Evolutionary conservation across 2,329 filamentous ascomycete species (phyloP), one percentile per base, ranked within the genome.

Genomic region (Tricladium varicosporioides): DNA sequence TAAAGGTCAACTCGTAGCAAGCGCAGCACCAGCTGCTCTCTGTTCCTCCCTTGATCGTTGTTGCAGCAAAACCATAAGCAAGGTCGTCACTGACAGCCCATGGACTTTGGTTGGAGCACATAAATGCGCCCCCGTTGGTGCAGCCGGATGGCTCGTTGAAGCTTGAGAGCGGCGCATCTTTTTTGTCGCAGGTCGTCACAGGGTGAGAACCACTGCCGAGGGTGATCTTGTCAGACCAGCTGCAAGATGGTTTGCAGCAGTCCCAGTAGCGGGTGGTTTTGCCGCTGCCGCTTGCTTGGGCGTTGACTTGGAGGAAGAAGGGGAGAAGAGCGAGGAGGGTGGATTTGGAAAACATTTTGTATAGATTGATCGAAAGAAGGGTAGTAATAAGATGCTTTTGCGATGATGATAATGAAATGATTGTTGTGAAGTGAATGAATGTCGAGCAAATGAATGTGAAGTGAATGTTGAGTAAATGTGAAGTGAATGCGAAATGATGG

Each of bases 171-270:
- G 79, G 80, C 57, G 78, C 76, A 73, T 86, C 80, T 62, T 78
- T 73, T 61, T 73, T 76, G 66, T 67, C 63, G 44, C 67, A 69
- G 9, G 63, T 62, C n/a, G 53, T 47, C 0, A 69, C 67, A 1
- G 67, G 66, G 22, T 53, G 60, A 5, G 65, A 62, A 15, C 65
- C 66, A 18, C 51, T 45, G 31, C 59, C 60, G 73, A 69, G 84
- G 76, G 43, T 75, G 60, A 80, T 82, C 70, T 87, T 87, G 53
- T 71, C 77, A 11, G 76, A 68, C 85, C 85, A 83, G 2, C 77
- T 76, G 69, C 85, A 89, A 16, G 83, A 86, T 18, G 85, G 81
- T 76, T 90, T 89, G 75, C 86, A 89, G 75, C 86, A 89, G 70
- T 89, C 81, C 22, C 82, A 81, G 69, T 81, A 82, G 54, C 79